Evolutionary conservation across 139 green algal genomes (phyloP).

Genomic region (Deuterostichococcus epilithicus): DNA sequence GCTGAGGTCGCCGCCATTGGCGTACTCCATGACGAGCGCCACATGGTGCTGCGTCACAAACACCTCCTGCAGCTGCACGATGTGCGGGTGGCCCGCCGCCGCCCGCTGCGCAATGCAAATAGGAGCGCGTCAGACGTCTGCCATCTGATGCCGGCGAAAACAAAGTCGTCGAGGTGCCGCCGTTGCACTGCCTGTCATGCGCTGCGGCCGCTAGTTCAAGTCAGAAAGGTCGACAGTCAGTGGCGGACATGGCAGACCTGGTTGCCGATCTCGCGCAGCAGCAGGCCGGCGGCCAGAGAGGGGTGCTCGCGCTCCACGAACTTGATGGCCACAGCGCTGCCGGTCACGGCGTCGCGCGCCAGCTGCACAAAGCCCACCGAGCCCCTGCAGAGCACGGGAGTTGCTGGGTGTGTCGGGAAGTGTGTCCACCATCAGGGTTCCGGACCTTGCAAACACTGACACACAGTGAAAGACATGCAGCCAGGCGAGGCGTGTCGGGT

Average conservation of each 20-base stretch:
- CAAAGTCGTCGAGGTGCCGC: not conserved
- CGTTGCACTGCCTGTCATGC: no score
- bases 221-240: not conserved
- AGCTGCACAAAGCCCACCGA: constrained; percentile 3
- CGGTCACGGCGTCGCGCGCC: constrained; percentile 3
- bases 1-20: constrained; percentile 67
- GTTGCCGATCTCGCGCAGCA: constrained; percentile 10
- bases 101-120: not conserved
- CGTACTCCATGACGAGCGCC: constrained; percentile 81
- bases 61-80: constrained; percentile 20
- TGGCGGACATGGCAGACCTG: constrained; percentile 30
- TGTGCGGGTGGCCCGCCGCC: constrained; percentile 24
- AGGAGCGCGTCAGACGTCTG: no score
- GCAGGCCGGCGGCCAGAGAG: not conserved
- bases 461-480: no score
- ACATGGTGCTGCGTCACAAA: constrained; percentile 64
- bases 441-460: no score
- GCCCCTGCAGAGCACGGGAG: not conserved
- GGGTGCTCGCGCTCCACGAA: constrained; percentile 30
- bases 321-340: constrained; percentile 30
- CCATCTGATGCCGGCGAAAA: not conserved
- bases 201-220: no score
- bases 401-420: not conserved
- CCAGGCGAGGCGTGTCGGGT: not conserved
- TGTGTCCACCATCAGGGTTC: no score